Conservation (phyloP, 1,284 basidiomycete species). For the Malassezia brasiliensis region DNA sequence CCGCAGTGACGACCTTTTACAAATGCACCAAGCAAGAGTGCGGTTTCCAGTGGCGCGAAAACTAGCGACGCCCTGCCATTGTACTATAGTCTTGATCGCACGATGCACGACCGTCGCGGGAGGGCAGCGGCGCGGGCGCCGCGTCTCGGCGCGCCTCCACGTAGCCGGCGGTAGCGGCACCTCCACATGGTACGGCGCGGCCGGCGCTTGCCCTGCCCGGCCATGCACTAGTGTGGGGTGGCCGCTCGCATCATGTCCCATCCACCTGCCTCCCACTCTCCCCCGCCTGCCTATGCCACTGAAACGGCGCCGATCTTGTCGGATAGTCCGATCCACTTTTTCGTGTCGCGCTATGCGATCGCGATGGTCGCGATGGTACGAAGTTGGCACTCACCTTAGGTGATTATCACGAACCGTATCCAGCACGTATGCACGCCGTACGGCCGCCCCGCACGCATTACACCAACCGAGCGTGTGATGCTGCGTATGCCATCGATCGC, state of each 20-base stretch:
- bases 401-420: slow-evolving; percentile 35
- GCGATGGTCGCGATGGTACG: slow-evolving; percentile 27
- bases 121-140: too few relatives aligned
- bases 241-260: not conserved
- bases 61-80: slow-evolving; percentile 9
- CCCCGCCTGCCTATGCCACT: not conserved
- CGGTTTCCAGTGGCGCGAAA: slow-evolving; percentile 42
- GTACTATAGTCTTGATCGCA: too few relatives aligned
- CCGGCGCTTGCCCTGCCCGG: too few relatives aligned
- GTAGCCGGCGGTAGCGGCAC: too few relatives aligned
- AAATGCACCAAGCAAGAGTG: slow-evolving; percentile 36
- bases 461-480: slow-evolving; percentile 19
- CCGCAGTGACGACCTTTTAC: slow-evolving; percentile 44
- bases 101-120: too few relatives aligned
- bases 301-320: slow-evolving; percentile 2
- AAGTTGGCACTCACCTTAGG: slow-evolving; percentile 5
- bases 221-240: not conserved
- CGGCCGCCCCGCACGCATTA: slow-evolving; percentile 23
- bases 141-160: too few relatives aligned
- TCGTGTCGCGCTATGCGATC: slow-evolving; percentile 33
- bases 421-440: slow-evolving; percentile 41
- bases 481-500: slow-evolving; percentile 31
- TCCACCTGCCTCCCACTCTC: not conserved
- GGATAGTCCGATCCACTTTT: slow-evolving; percentile 32
- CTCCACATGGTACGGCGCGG: too few relatives aligned